Conservation (phyloP, 441 rosid genomes). For the Adansonia madagascariensis region DNA sequence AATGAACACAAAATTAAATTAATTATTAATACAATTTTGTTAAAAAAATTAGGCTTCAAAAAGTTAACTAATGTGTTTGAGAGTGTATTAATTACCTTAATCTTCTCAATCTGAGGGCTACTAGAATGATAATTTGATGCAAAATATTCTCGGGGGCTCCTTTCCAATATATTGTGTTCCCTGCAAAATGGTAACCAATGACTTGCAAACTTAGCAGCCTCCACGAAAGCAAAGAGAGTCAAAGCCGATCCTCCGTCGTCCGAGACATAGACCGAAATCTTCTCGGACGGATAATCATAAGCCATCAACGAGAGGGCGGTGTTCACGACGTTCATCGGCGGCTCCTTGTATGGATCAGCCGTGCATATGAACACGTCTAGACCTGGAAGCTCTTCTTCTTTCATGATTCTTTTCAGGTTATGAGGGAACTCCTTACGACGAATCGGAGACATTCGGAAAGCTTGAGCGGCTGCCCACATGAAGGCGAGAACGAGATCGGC, state of each 20-base stretch:
- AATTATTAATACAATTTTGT: neutral
- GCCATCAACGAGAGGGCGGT: conserved; percentile 48
- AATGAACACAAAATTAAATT: neutral
- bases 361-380: conserved; percentile 36
- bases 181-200: conserved; percentile 50
- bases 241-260: conserved; percentile 62
- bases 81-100: conserved; percentile 52
- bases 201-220: conserved; percentile 55
- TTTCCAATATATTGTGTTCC: conserved; percentile 25
- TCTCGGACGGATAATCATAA: conserved; percentile 45
- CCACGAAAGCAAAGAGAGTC: conserved; percentile 62
- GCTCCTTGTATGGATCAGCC: conserved; percentile 46
- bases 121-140: conserved; percentile 26
- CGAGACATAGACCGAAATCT: conserved; percentile 39
- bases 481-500: conserved; percentile 34
- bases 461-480: conserved; percentile 35
- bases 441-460: conserved; percentile 29
- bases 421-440: conserved; percentile 28
- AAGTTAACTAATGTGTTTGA: neutral
- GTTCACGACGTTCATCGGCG: conserved; percentile 43
- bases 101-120: conserved; percentile 33
- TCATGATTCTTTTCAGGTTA: conserved; percentile 23
- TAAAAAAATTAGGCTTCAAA: neutral
- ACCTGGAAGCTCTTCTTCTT: conserved; percentile 19
- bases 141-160: conserved; percentile 50